Percentiles rank a stretch among this genome's conserved stretches.
Conservation (phyloP, 2,329 filamentous ascomycete genomes). For the Chaetomiaceae sp. region DNA sequence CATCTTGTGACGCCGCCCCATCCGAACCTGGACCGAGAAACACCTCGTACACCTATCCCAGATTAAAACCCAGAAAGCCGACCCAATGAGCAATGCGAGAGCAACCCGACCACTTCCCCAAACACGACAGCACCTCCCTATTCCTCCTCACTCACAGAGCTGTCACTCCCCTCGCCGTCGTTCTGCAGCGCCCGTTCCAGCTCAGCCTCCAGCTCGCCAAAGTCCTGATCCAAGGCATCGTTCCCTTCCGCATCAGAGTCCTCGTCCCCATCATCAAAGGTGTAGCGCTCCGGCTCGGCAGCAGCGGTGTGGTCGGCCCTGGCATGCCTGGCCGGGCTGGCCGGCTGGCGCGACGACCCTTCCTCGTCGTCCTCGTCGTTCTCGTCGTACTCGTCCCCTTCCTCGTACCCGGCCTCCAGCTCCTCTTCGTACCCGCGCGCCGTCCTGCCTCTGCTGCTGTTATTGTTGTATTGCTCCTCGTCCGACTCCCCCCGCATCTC, state of each 20-base stretch:
- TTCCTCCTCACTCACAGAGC: slow-evolving; percentile 62
- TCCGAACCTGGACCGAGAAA: too few relatives aligned
- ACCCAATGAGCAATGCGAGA: not conserved
- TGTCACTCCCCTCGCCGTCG: slow-evolving; percentile 51
- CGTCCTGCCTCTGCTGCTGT: too few relatives aligned
- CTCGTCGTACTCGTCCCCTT: slow-evolving; percentile 13
- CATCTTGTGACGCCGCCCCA: too few relatives aligned
- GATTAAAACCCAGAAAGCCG: not conserved
- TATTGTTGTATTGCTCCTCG: slow-evolving; percentile 29
- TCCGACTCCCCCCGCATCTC: slow-evolving; percentile 35
- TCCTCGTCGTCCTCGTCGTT: slow-evolving; percentile 15
- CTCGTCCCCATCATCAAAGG: slow-evolving; percentile 27
- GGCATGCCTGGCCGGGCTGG: not conserved
- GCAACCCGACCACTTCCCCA: too few relatives aligned
- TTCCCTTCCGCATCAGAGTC: slow-evolving; percentile 7
- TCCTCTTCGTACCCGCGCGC: too few relatives aligned
- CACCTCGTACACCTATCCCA: not conserved
- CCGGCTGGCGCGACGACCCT: slow-evolving; percentile 18
- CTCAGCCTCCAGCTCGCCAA: slow-evolving; percentile 43
- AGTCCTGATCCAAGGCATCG: slow-evolving; percentile 14
- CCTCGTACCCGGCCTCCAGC: slow-evolving; percentile 14
- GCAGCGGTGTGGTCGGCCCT: slow-evolving; percentile 7
- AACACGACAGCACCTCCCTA: too few relatives aligned
- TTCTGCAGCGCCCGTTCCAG: slow-evolving; percentile 45
- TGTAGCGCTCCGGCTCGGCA: slow-evolving; percentile 27